Evolutionary conservation across 805 yeast genomes (phyloP), one percentile per base, ranked within the genome.

Genomic region (Cyberlindnera veronae): DNA sequence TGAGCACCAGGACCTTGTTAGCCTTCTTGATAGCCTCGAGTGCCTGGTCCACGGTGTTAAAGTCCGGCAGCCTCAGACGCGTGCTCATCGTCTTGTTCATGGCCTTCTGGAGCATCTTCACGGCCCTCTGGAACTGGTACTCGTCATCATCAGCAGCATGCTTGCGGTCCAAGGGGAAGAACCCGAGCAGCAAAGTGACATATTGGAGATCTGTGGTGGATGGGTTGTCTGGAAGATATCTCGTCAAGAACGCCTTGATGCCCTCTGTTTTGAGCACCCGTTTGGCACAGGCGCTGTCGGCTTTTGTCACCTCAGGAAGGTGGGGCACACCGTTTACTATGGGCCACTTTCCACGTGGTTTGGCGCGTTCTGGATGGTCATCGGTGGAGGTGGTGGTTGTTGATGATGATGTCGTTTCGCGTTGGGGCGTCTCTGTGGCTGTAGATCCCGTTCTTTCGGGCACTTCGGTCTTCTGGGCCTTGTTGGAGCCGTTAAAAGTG

Each of bases 121-220:
- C 71, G 29, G 74, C 64, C 36, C 66, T 67, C n/a, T n/a, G n/a
- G 44, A 67, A 61, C 19, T 79, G 63, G 44, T 66, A 68, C 38
- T 64, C 63, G 38, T 72, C 74, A 42, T 72, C 74, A 38, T 64
- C 60, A 12, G 67, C 60, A 27, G 62, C 66, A 13, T 57, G 60
- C 14, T 59, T 53, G 27, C 58, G 45, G 3, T 47, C 48, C 32
- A 48, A 44, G 13, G 55, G 46, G 43, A 53, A 45, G 53, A 75
- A 87, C 1, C 96, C 96, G 18, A 89, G 58, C 29, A 81, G 63
- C 34, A 76, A 67, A 10, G 84, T 74, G 35, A 84, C 63, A 33
- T 66, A 67, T 22, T 79, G 57, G 4, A 85, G 67, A 49, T 82
- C 82, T 13, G 75, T 70, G 4, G 77, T 69, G 17, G 74, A 68